Percentiles rank a stretch among this genome's conserved stretches.
Evolutionary conservation across 1,284 basidiomycete genomes (phyloP).

Genomic region (Neolentinus lepideus): DNA sequence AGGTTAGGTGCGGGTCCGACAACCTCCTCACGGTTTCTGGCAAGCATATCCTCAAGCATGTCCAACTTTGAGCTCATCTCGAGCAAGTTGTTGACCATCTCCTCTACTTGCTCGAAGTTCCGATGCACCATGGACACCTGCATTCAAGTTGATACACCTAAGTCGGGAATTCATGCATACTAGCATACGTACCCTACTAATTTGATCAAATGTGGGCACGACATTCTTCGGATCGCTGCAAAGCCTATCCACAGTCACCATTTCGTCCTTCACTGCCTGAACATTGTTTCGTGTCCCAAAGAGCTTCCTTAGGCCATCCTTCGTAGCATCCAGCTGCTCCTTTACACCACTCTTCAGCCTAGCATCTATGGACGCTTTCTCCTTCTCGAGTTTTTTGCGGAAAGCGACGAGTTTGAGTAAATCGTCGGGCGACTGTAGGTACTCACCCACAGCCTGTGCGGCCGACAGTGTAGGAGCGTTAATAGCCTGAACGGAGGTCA

Average conservation of each 20-base stretch:
- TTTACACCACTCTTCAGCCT: constrained; percentile 90
- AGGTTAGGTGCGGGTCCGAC: constrained; percentile 84
- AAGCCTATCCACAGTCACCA: constrained; percentile 81
- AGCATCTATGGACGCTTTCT: constrained; percentile 93
- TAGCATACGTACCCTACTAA: constrained; percentile 64
- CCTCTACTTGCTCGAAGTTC: constrained; percentile 92
- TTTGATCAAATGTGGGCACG: constrained; percentile 86
- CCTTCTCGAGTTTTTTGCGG: constrained; percentile 93
- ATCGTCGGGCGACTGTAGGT: constrained; percentile 90
- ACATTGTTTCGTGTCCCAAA: constrained; percentile 79
- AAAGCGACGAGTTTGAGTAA: constrained; percentile 85
- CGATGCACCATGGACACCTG: constrained; percentile 94
- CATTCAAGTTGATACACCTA: not conserved
- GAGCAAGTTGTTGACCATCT: constrained; percentile 89
- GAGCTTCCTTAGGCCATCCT: constrained; percentile 84
- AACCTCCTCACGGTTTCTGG: constrained; percentile 65
- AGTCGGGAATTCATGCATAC: constrained; percentile 5
- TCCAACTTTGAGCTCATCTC: constrained; percentile 86
- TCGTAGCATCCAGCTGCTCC: constrained; percentile 88
- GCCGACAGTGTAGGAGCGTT: constrained; percentile 51
- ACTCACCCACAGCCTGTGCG: constrained; percentile 78
- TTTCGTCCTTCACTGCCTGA: constrained; percentile 87
- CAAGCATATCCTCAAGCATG: constrained; percentile 73
- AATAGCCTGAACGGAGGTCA: not conserved
- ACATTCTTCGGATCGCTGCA: constrained; percentile 67